These are phyloP conservation scores for Escallonia rubra DNA, from an alignment of 129 eudicot genomes.

Conservation along the genomic window DNA sequence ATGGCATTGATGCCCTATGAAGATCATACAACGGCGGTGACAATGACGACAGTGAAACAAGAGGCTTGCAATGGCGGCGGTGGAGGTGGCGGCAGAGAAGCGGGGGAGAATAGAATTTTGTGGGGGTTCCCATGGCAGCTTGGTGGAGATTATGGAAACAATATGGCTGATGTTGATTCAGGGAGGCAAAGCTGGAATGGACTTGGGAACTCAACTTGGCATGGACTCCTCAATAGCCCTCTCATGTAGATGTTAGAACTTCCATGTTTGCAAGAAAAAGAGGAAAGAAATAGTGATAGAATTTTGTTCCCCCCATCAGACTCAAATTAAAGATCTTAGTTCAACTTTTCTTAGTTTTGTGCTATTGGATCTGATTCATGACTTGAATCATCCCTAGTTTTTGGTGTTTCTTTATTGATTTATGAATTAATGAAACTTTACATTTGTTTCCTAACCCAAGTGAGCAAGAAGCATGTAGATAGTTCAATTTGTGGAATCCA, in stretches of 20 bases:
- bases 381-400: constrained; percentile 1
- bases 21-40: constrained; percentile 41
- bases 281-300: constrained; percentile 15
- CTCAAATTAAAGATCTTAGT: not conserved
- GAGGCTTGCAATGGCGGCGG: constrained; percentile 27
- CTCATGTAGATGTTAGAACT: constrained; percentile 45
- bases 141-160: constrained; percentile 34
- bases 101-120: constrained; percentile 41
- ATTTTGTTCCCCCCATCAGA: constrained; percentile 18
- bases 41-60: constrained; percentile 58
- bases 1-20: constrained; percentile 22
- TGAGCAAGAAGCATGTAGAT: too few species aligned
- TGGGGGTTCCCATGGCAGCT: constrained; percentile 83
- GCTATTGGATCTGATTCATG: not conserved
- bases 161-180: constrained; percentile 44
- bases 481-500: too few species aligned
- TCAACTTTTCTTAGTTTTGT: not conserved
- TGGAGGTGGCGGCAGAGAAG: constrained; percentile 14
- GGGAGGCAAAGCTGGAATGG: constrained; percentile 62
- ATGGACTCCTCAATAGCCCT: constrained; percentile 67
- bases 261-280: constrained; percentile 21
- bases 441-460: not conserved
- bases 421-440: constrained; percentile 16
- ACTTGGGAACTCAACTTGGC: constrained; percentile 55
- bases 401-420: constrained; percentile 25